Evolutionary conservation across 2,329 filamentous ascomycete species (phyloP).

Genomic region (Rutstroemia sydowiana): DNA sequence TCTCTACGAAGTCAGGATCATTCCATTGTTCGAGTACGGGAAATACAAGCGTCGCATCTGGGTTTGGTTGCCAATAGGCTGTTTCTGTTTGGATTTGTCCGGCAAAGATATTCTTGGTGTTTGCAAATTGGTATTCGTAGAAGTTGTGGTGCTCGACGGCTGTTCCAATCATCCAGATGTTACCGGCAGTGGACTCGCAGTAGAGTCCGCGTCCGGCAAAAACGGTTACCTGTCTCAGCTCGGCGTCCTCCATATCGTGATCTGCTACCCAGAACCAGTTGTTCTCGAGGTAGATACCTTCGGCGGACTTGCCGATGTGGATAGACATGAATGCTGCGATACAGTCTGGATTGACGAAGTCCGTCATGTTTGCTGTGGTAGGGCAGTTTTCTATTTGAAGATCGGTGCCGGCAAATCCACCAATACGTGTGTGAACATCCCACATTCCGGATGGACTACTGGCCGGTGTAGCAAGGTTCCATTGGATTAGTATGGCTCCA

Average conservation of each 20-base stretch:
- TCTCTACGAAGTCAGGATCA: constrained; percentile 1
- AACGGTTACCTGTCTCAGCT: constrained; percentile 49
- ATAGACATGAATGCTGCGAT: constrained; percentile 31
- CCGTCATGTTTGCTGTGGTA: constrained; percentile 44
- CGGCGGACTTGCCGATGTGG: constrained; percentile 28
- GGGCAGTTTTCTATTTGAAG: constrained; percentile 26
- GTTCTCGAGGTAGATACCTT: constrained; percentile 44
- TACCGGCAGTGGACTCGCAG: constrained; percentile 39
- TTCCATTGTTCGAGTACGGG: constrained; percentile 2
- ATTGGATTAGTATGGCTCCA: constrained; percentile 57
- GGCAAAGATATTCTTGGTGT: constrained; percentile 21
- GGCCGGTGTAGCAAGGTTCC: constrained; percentile 47
- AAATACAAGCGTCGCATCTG: background rate
- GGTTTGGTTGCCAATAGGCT: constrained; percentile 9
- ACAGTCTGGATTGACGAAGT: constrained; percentile 28
- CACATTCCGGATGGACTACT: constrained; percentile 47
- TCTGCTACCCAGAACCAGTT: constrained; percentile 43
- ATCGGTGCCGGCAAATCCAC: constrained; percentile 36
- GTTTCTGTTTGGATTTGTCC: constrained; percentile 26
- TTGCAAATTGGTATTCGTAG: constrained; percentile 46
- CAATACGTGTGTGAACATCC: constrained; percentile 33
- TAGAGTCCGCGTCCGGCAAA: constrained; percentile 42
- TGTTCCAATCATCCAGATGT: constrained; percentile 40
- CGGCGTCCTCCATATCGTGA: constrained; percentile 32
- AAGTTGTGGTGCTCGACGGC: constrained; percentile 43